Percentiles rank a stretch among this genome's conserved stretches.
Conservation (phyloP, 192 early-diverging fungal genomes). For the Gryganskiella cystojenkinii region DNA sequence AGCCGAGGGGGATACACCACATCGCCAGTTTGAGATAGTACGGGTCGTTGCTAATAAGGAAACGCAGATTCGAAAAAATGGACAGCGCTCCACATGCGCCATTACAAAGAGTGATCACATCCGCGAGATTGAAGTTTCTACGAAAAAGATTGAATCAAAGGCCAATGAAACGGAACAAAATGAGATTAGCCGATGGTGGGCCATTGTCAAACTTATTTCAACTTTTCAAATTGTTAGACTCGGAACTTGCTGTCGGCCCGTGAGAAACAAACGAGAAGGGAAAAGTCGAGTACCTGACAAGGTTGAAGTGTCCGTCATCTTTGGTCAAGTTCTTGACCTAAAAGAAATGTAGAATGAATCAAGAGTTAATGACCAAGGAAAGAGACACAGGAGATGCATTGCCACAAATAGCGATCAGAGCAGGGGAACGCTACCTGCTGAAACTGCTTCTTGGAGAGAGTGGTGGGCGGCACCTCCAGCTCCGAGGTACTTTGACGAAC, state of each 20-base stretch:
- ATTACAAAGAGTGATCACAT: slow-evolving; percentile 89
- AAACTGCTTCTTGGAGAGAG: slow-evolving; percentile 45
- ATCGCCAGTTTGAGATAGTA: slow-evolving; percentile 71
- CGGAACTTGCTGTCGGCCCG: too few relatives aligned
- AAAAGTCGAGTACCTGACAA: slow-evolving; percentile 23
- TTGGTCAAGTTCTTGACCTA: slow-evolving; percentile 50
- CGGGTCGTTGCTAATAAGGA: slow-evolving; percentile 70
- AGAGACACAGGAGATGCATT: not conserved
- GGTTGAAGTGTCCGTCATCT: slow-evolving; percentile 52
- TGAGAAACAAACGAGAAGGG: too few relatives aligned
- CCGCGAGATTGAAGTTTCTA: slow-evolving; percentile 83
- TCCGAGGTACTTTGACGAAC: slow-evolving; percentile 34
- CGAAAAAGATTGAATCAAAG: not conserved
- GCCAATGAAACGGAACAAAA: not conserved
- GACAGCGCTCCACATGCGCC: slow-evolving; percentile 81
- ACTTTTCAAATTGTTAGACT: too few relatives aligned
- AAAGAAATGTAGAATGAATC: not conserved
- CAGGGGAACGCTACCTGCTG: slow-evolving; percentile 37
- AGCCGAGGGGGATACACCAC: slow-evolving; percentile 75
- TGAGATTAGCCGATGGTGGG: not conserved
- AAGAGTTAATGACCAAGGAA: not conserved
- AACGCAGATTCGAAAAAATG: slow-evolving; percentile 79
- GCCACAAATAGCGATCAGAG: not conserved
- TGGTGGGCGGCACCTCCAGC: slow-evolving; percentile 39
- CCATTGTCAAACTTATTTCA: too few relatives aligned